phyloP scores from a whole-genome alignment of 208 protist species.

The Acanthamoeba castellanii region DNA sequence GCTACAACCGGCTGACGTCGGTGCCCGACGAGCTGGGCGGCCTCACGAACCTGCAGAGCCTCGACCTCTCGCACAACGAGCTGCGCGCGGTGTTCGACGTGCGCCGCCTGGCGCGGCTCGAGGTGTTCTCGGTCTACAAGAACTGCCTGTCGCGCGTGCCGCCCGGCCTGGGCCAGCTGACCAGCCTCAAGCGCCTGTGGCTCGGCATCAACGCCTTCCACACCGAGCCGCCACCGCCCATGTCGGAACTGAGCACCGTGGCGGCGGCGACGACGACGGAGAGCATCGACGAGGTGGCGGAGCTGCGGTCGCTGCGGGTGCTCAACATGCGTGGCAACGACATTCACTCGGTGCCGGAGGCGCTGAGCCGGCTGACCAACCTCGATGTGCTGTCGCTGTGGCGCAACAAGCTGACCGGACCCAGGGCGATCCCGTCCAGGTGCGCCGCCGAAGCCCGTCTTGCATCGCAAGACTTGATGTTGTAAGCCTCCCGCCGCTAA shows the following conservation, averaged over 20 bases:
- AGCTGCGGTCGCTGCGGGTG: neutral
- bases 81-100: neutral
- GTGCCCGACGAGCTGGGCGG: neutral
- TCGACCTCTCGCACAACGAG: neutral
- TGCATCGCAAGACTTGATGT: neutral
- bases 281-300: neutral
- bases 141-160: neutral
- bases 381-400: constrained; percentile 1
- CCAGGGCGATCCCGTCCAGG: neutral
- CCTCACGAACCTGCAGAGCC: neutral
- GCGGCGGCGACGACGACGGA: neutral
- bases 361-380: neutral
- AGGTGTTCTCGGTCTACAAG: neutral
- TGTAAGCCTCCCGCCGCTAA: too few relatives aligned
- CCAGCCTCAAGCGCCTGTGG: neutral
- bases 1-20: neutral
- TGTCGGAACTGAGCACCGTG: neutral
- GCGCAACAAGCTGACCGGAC: neutral
- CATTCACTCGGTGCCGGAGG: neutral
- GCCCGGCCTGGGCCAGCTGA: neutral
- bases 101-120: neutral
- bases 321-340: neutral
- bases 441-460: too few relatives aligned
- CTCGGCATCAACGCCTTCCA: neutral
- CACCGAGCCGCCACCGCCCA: neutral